Evolutionary conservation across 2,329 filamentous ascomycete species (phyloP), one percentile per base, ranked within the genome.

Genomic region (Hyphodiscus sp.): DNA sequence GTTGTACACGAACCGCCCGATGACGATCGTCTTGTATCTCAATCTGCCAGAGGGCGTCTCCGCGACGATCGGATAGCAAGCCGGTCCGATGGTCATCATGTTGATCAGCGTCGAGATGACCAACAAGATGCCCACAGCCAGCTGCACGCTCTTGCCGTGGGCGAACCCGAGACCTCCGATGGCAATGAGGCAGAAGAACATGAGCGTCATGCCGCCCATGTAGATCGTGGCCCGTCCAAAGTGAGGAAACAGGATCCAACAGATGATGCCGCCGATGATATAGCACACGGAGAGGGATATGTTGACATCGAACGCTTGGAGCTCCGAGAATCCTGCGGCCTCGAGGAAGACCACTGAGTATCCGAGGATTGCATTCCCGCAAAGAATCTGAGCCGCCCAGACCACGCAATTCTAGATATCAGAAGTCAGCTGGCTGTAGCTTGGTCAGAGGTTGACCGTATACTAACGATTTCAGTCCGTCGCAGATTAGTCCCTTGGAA

Each of bases 151-250:
- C 5, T 73, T 92, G 58, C 89, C 89, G 55, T 89, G 89, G 16
- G 89, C 89, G 65, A 91, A 95, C 69, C 94, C 89, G 43, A 92
- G 78, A n/a, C 86, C 87, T 47, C 89, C 89, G 71, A 92, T 79
- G 57, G 79, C 76, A 69, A 80, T 86, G 13, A 84, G 67, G 29
- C 68, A 68, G 42, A 68, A 59, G 50, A 73, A 71, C 69, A 73
- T 71, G 50, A 71, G 66, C 0, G 63, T 57, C 53, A 73, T 49
- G 0, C 73, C 73, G 2, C 55, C 56, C 64, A 74, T 71, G 41
- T 74, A 74, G 9, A 75, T 67, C 0, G 71, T 73, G 1, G 67
- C 66, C 5, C 73, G 61, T 1, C 73, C 73, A 18, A 74, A 42
- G 23, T 70, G 67, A 2, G 69, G 68, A 56, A 74, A 71, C 1